Conservation (phyloP, 805 yeast species). For the Candida jianshihensis region DNA sequence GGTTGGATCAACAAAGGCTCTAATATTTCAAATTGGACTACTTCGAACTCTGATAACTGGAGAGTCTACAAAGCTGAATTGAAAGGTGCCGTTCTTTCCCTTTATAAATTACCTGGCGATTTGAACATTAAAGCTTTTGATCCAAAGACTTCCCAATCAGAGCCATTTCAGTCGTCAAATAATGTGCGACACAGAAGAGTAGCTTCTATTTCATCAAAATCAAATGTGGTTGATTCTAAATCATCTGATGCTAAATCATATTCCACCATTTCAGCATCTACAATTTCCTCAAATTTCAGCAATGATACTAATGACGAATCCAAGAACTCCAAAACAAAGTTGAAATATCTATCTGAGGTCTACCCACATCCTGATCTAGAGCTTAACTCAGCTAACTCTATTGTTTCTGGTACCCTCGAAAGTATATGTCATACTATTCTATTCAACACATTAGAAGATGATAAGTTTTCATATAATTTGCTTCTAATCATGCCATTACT, state of each 20-base stretch:
- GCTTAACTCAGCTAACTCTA: conserved; percentile 40
- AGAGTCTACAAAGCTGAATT: conserved; percentile 57
- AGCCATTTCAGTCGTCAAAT: conserved; percentile 1
- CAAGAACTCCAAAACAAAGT: conserved; percentile 9
- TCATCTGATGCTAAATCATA: no score
- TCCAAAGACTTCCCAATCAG: conserved; percentile 12
- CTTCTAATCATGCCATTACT: conserved; percentile 49
- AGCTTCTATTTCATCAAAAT: conserved; percentile 17
- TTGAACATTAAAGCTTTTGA: conserved; percentile 37
- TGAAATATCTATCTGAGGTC: conserved; percentile 32
- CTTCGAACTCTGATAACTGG: conserved; percentile 22
- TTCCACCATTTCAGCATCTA: no score
- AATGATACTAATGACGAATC: conserved; percentile 1
- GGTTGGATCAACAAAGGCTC: conserved; percentile 56
- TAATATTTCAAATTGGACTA: conserved; percentile 21
- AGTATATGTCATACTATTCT: conserved; percentile 70
- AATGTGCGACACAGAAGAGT: conserved; percentile 22
- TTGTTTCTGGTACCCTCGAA: conserved; percentile 55
- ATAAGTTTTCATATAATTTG: conserved; percentile 34
- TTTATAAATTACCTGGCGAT: conserved; percentile 53
- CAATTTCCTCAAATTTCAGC: background rate
- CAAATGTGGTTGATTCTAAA: conserved; percentile 9
- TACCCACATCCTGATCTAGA: conserved; percentile 60
- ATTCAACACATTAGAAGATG: conserved; percentile 39
- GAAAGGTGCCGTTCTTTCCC: conserved; percentile 55